These are phyloP conservation scores for Panaeolus papilionaceus DNA, from an alignment of 768 basidiomycete species.

Conservation along the genomic window DNA sequence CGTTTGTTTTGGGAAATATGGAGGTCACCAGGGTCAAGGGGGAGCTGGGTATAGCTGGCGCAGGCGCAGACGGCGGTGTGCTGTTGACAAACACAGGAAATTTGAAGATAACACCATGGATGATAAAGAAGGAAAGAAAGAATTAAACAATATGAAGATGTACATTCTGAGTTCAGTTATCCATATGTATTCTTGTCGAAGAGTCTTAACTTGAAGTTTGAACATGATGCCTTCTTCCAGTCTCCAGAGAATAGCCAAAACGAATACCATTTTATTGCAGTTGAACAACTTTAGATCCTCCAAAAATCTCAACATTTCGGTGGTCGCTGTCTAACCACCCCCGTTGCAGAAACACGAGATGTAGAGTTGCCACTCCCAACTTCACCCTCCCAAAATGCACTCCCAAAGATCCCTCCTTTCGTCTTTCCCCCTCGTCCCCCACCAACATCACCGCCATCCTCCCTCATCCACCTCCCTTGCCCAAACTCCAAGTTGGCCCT, in stretches of 20 bases:
- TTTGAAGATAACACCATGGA: not conserved
- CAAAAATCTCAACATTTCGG: not conserved
- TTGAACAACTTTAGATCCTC: not conserved
- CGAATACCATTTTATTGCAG: not conserved
- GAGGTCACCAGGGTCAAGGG: not conserved
- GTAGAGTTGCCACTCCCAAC: not conserved
- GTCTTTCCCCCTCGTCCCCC: not conserved
- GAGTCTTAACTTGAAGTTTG: no score
- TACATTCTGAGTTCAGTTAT: not conserved
- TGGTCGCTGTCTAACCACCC: not conserved
- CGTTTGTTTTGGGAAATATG: not conserved
- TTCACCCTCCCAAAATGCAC: conserved; percentile 4
- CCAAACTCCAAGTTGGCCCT: conserved; percentile 21
- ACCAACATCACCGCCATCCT: not conserved
- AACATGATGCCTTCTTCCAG: no score
- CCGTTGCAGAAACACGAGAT: not conserved
- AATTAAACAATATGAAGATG: not conserved
- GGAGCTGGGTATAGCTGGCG: conserved; percentile 1
- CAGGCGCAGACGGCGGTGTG: conserved; percentile 2
- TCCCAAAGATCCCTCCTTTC: not conserved
- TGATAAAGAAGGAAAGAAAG: not conserved
- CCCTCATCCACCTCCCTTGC: not conserved
- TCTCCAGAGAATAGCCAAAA: no score
- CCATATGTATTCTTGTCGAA: not conserved
- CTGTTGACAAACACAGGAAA: not conserved